Evolutionary conservation across 371 early-diverging fungal species (phyloP).

Genomic region (Mortierella sp.): DNA sequence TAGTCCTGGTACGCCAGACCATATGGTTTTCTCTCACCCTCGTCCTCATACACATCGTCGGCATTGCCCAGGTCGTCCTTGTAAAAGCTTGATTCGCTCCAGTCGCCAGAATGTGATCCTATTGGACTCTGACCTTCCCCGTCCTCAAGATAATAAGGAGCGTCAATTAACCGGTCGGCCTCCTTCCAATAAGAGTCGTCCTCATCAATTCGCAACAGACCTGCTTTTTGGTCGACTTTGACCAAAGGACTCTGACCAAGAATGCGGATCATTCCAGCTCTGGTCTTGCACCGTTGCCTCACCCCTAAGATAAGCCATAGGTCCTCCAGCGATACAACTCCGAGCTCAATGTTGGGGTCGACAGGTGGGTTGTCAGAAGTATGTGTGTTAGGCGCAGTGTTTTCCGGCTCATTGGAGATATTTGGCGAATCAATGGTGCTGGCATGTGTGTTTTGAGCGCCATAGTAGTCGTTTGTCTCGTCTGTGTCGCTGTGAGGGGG

Average conservation of each 20-base stretch:
- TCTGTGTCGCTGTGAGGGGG: slow-evolving; percentile 1
- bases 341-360: slow-evolving; percentile 11
- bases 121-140: neutral
- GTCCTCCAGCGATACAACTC: slow-evolving; percentile 16
- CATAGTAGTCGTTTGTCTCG: neutral
- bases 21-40: neutral
- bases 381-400: neutral
- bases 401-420: neutral
- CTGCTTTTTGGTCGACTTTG: slow-evolving; percentile 15
- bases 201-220: slow-evolving; percentile 24
- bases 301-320: slow-evolving; percentile 25
- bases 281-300: slow-evolving; percentile 35
- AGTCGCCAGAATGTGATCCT: neutral
- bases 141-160: neutral
- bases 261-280: slow-evolving; percentile 13
- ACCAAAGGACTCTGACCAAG: slow-evolving; percentile 35
- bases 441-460: neutral
- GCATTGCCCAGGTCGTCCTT: neutral
- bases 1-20: neutral
- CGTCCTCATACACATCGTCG: neutral
- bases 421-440: neutral
- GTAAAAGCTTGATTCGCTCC: slow-evolving; percentile 1
- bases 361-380: neutral
- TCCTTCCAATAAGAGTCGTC: slow-evolving; percentile 36
- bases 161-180: neutral